Percentiles rank a stretch among this genome's conserved stretches.
These are phyloP conservation scores for Parietaria judaica DNA, from an alignment of 306 rosid species.

Conservation along the genomic window DNA sequence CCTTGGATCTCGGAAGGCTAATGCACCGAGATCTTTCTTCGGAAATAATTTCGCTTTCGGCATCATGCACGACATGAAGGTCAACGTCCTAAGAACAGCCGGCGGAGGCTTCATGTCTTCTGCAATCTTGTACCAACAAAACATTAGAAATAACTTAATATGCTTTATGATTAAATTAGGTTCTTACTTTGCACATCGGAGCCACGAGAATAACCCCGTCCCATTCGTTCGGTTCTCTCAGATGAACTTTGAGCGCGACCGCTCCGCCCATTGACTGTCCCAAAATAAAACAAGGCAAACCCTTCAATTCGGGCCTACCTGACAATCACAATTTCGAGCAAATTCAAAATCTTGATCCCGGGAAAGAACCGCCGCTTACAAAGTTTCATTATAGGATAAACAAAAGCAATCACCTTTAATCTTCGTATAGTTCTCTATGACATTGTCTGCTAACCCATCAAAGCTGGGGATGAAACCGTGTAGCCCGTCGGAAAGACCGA, in stretches of 20 bases:
- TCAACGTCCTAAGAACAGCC: slow-evolving; percentile 44
- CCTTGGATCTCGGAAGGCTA: slow-evolving; percentile 57
- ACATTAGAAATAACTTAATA: slow-evolving; percentile 42
- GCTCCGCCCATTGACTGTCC: slow-evolving; percentile 99
- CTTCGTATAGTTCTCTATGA: slow-evolving; percentile 56
- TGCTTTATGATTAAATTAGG: no score
- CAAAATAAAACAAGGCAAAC: slow-evolving; percentile 55
- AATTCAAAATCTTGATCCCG: background rate
- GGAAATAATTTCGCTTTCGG: slow-evolving; percentile 84
- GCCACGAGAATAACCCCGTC: slow-evolving; percentile 87
- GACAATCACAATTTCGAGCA: slow-evolving; percentile 17
- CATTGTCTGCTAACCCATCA: slow-evolving; percentile 56
- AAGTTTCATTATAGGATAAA: background rate
- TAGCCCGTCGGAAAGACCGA: slow-evolving; percentile 83
- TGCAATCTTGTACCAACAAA: slow-evolving; percentile 59
- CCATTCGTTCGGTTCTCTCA: slow-evolving; percentile 70
- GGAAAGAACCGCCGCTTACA: background rate
- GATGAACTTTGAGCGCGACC: slow-evolving; percentile 73
- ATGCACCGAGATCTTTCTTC: slow-evolving; percentile 44
- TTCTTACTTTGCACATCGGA: slow-evolving; percentile 90
- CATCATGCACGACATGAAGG: slow-evolving; percentile 46
- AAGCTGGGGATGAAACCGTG: slow-evolving; percentile 77
- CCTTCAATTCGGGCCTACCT: slow-evolving; percentile 65
- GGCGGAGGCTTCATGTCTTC: slow-evolving; percentile 65
- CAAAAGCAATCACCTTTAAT: slow-evolving; percentile 44